Evolutionary conservation across 176 grass and related monocot species (phyloP).

Genomic region (Paspalum vaginatum): DNA sequence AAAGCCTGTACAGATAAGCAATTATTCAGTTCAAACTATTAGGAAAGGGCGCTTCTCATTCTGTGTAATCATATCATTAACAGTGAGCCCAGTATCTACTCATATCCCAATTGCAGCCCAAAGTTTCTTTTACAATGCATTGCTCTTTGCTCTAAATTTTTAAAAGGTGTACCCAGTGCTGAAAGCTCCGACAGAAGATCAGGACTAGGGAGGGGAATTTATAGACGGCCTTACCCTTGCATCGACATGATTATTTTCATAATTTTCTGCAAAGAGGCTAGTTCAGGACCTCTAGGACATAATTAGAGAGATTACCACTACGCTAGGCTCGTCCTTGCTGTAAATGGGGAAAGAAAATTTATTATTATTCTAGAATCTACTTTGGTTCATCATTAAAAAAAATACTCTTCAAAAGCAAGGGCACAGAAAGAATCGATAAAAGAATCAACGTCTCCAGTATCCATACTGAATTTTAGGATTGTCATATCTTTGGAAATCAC

Average conservation of each 20-base stretch:
- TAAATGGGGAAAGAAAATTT: background rate
- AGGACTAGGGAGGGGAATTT: too few species aligned
- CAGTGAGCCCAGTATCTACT: background rate
- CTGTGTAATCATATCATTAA: conserved; percentile 1
- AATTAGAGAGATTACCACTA: too few species aligned
- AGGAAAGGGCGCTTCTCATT: background rate
- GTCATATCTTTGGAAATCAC: background rate
- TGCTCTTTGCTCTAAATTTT: background rate
- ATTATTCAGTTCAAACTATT: conserved; percentile 14
- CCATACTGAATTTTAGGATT: conserved; percentile 13
- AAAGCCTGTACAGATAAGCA: conserved; percentile 63
- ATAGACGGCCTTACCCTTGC: too few species aligned
- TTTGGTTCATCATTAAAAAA: background rate
- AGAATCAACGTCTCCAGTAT: background rate
- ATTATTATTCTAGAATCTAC: background rate
- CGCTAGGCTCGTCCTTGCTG: background rate
- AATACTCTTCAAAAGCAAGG: background rate
- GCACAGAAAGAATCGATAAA: background rate
- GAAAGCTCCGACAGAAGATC: too few species aligned
- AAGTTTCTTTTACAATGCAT: background rate
- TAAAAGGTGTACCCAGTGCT: too few species aligned
- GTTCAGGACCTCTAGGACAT: too few species aligned
- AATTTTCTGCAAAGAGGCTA: too few species aligned
- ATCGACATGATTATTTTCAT: too few species aligned
- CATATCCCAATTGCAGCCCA: conserved; percentile 1